Evolutionary conservation across 805 yeast genomes (phyloP).

Genomic region (Wickerhamiella kurtzmanii): DNA sequence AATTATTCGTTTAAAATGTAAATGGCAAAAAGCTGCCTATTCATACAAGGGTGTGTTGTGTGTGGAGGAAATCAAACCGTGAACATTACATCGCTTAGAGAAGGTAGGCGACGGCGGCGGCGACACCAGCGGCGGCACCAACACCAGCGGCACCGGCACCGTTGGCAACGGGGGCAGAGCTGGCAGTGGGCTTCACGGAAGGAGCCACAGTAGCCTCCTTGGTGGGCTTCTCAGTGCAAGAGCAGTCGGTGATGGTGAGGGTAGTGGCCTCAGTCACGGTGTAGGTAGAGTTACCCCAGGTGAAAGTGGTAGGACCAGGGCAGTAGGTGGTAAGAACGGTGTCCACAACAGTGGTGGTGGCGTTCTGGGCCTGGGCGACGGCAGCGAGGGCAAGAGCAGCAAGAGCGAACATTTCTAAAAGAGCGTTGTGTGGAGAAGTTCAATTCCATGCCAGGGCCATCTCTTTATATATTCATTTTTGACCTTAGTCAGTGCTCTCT

Average conservation of each 20-base stretch:
- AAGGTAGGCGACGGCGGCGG: conserved; percentile 18
- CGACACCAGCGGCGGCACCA: conserved; percentile 16
- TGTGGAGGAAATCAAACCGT: too few species aligned
- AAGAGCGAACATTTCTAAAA: conserved; percentile 17
- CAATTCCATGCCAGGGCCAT: neutral
- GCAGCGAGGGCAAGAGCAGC: conserved; percentile 57
- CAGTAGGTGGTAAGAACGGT: conserved; percentile 21
- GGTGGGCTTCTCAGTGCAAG: conserved; percentile 57
- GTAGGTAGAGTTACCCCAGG: conserved; percentile 29
- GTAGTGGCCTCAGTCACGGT: conserved; percentile 37
- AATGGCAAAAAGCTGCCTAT: neutral
- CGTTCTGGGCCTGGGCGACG: conserved; percentile 27
- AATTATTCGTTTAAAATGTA: neutral
- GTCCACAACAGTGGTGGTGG: conserved; percentile 16
- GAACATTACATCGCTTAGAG: conserved; percentile 6
- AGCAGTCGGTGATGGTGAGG: conserved; percentile 44
- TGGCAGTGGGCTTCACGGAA: conserved; percentile 12
- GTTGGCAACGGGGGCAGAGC: conserved; percentile 13
- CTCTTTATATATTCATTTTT: neutral
- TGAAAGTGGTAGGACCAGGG: conserved; percentile 19
- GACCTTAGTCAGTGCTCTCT: neutral
- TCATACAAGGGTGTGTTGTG: too few species aligned
- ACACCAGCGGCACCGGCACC: conserved; percentile 16
- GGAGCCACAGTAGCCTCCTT: conserved; percentile 36
- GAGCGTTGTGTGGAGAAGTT: neutral